Conservation (phyloP, 73 alveolate species). For the Diophrys appendiculata region DNA sequence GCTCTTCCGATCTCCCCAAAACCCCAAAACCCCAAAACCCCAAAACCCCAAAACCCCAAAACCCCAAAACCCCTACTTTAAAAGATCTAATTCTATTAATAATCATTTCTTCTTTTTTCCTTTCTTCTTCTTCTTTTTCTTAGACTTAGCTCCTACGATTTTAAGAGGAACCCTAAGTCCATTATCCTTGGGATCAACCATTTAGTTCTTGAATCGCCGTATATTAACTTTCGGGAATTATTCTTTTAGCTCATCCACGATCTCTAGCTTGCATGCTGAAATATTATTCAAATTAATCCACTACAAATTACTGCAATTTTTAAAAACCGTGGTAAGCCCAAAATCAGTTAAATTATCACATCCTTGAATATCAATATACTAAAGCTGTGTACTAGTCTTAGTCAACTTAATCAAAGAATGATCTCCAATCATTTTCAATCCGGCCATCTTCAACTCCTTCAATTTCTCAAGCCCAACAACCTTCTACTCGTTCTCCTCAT, state of each 20-base stretch:
- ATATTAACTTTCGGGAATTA: conserved; percentile 5
- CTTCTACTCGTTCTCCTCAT: conserved; percentile 7
- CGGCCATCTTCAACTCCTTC: conserved; percentile 4
- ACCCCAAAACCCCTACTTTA: too few relatives aligned
- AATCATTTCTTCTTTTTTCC: conserved; percentile 20
- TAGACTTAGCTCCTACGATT: conserved; percentile 9
- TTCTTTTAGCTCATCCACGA: conserved; percentile 8
- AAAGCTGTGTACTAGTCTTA: neutral
- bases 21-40: too few relatives aligned
- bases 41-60: too few relatives aligned
- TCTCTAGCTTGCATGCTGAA: too few relatives aligned
- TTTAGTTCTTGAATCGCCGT: neutral
- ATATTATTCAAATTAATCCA: too few relatives aligned
- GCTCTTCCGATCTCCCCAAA: too few relatives aligned
- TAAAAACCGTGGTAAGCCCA: neutral
- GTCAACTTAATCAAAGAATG: neutral
- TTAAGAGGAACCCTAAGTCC: conserved; percentile 30
- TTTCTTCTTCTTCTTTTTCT: conserved; percentile 10
- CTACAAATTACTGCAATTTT: too few relatives aligned
- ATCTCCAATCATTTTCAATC: conserved; percentile 7
- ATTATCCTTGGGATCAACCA: conserved; percentile 18
- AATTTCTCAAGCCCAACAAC: conserved; percentile 19
- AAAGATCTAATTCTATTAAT: neutral
- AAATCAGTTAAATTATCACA: conserved; percentile 22
- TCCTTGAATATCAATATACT: conserved; percentile 10